phyloP scores from a whole-genome alignment of 169 alveolate genomes.

The Plasmodium vivax region DNA sequence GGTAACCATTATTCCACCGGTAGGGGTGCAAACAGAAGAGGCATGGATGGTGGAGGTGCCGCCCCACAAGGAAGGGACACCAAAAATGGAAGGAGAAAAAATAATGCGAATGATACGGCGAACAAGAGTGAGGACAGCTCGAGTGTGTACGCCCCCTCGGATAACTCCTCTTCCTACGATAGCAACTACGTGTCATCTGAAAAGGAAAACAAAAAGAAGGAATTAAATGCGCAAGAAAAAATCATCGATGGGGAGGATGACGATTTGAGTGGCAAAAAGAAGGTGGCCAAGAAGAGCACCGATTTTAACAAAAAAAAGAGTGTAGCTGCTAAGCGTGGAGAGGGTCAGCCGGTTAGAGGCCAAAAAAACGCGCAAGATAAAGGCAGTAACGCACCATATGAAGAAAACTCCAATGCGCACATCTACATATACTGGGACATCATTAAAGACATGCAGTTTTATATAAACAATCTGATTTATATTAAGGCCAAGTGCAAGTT shows the following conservation, averaged over 20 bases:
- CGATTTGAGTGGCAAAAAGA: not conserved
- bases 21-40: not conserved
- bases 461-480: slow-evolving; percentile 65
- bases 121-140: not conserved
- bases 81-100: slow-evolving; percentile 8
- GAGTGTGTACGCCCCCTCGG: not conserved
- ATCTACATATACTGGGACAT: slow-evolving; percentile 64
- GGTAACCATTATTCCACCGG: not conserved
- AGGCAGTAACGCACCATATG: not conserved
- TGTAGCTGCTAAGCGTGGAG: not conserved
- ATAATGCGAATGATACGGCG: slow-evolving; percentile 9
- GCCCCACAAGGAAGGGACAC: not conserved
- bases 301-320: not conserved
- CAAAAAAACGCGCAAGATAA: not conserved
- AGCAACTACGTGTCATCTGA: slow-evolving; percentile 67
- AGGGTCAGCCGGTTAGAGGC: not conserved
- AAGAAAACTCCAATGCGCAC: not conserved
- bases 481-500: slow-evolving; percentile 66
- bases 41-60: not conserved
- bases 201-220: slow-evolving; percentile 58
- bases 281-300: not conserved
- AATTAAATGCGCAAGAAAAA: slow-evolving; percentile 66
- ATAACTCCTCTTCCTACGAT: slow-evolving; percentile 30
- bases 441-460: slow-evolving; percentile 58
- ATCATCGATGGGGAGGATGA: slow-evolving; percentile 30